phyloP scores from a whole-genome alignment of 73 alveolate species.

The Paramecium sexaurelia region DNA sequence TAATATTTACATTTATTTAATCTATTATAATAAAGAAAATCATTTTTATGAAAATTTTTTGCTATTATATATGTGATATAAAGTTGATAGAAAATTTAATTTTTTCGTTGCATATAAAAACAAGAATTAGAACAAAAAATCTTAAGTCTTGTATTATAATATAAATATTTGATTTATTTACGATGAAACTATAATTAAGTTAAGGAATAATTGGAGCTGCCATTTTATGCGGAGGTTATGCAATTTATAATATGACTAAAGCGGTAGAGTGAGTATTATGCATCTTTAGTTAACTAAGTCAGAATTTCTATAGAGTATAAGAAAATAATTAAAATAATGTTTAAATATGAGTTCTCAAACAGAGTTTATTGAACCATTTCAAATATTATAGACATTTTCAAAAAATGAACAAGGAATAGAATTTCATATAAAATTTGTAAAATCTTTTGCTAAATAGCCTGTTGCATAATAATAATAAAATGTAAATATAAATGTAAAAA shows the following conservation, averaged over 20 bases:
- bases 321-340: neutral
- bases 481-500: neutral
- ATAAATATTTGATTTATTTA: too few species aligned
- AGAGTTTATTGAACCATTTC: neutral
- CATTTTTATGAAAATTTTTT: too few species aligned
- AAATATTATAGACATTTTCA: neutral
- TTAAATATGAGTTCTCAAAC: neutral
- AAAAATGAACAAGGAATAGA: conserved; percentile 19
- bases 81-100: too few species aligned
- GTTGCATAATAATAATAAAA: neutral
- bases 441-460: neutral
- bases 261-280: neutral
- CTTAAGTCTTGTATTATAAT: too few species aligned
- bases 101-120: too few species aligned
- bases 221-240: neutral
- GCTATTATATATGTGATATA: too few species aligned
- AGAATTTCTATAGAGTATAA: neutral
- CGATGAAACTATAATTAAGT: too few species aligned
- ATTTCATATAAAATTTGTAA: neutral
- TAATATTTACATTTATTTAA: too few species aligned
- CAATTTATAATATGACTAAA: neutral
- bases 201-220: neutral
- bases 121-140: too few species aligned
- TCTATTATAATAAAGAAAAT: too few species aligned
- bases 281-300: neutral